Evolutionary conservation across 148 eudicot species (phyloP).

Genomic region (Rheum nobile): DNA sequence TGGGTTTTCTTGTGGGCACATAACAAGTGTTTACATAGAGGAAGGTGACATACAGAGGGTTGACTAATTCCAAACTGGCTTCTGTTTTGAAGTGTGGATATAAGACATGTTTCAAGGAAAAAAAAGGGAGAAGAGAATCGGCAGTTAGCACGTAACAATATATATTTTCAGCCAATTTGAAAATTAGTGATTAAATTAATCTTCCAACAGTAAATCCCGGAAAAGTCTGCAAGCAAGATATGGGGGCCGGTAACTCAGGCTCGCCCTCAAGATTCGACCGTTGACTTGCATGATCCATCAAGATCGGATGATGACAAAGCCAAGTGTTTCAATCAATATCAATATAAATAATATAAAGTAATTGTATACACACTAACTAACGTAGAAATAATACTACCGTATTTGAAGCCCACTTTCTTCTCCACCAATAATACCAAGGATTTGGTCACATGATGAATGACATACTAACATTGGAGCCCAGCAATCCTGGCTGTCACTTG

Average conservation of each 20-base stretch:
- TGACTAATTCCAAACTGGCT: background rate
- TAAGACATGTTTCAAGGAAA: background rate
- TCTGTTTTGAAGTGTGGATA: background rate
- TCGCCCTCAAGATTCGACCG: background rate
- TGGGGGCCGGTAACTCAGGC: background rate
- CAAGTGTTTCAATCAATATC: background rate
- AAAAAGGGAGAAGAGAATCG: background rate
- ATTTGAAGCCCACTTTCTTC: background rate
- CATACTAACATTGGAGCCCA: background rate
- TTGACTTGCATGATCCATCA: background rate
- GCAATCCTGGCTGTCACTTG: background rate
- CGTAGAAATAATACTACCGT: background rate
- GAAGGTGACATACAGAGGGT: background rate
- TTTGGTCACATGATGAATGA: background rate
- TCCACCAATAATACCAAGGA: background rate
- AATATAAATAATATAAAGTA: background rate
- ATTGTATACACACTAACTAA: background rate
- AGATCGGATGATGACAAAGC: background rate
- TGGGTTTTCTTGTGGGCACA: background rate
- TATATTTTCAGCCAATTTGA: background rate
- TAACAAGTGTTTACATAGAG: background rate
- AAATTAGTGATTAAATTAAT: background rate
- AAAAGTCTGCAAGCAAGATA: background rate
- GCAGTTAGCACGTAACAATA: background rate
- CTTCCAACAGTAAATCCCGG: background rate